A percentile compares a stretch with the other conserved stretches of the same genome.
Evolutionary conservation across 2,329 filamentous ascomycete species (phyloP).

Genomic region (Byssoonygena ceratinophila): DNA sequence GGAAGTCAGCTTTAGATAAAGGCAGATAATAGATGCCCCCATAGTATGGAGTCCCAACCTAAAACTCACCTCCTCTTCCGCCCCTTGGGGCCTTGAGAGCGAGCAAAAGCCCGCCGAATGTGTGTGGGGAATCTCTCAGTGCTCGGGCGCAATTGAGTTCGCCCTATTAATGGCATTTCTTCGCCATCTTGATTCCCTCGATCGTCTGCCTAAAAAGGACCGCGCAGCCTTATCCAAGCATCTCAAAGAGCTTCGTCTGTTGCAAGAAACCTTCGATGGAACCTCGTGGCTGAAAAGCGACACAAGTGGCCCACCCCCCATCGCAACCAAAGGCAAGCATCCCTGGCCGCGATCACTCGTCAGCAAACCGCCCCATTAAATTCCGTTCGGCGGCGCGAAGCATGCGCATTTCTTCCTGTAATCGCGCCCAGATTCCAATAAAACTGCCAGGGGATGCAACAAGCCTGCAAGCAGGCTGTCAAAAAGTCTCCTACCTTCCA

Average conservation of each 20-base stretch:
- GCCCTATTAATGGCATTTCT: not conserved
- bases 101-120: not conserved
- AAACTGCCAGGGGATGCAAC: slow-evolving; percentile 2
- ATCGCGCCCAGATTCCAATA: slow-evolving; percentile 5
- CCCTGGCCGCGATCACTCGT: slow-evolving; percentile 3
- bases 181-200: not conserved
- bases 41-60: no score
- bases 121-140: not conserved
- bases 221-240: not conserved
- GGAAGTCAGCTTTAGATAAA: not conserved
- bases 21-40: no score
- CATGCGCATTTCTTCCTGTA: not conserved
- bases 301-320: not conserved
- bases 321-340: slow-evolving; percentile 5
- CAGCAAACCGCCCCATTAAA: not conserved
- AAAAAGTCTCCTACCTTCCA: slow-evolving; percentile 6
- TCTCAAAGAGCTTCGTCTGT: not conserved
- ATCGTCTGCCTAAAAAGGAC: not conserved
- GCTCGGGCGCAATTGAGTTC: not conserved
- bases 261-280: not conserved
- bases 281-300: slow-evolving; percentile 7
- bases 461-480: not conserved
- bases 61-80: no score
- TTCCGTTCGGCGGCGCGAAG: not conserved
- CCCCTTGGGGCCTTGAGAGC: no score